Conservation (phyloP, 805 yeast genomes). For the Lachancea fermentati region DNA sequence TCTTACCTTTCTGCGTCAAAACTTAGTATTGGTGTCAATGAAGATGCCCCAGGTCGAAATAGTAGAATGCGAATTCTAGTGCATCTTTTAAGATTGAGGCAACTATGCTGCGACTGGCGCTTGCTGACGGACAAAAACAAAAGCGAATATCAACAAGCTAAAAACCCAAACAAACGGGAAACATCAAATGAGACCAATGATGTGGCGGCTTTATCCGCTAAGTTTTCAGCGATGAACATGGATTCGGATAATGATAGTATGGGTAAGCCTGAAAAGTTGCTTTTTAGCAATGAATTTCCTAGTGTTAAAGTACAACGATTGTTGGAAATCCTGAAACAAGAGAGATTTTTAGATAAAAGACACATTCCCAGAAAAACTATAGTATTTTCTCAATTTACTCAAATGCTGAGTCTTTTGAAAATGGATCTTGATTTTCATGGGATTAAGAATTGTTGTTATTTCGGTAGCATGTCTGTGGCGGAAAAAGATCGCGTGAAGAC, state of each 20-base stretch:
- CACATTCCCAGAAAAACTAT: conserved; percentile 62
- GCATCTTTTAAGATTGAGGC: conserved; percentile 77
- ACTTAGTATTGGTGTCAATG: too few species aligned
- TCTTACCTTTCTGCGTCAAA: too few species aligned
- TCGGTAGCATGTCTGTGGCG: conserved; percentile 64
- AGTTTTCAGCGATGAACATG: conserved; percentile 13
- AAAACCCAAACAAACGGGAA: too few species aligned
- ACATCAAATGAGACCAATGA: too few species aligned
- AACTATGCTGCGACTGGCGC: conserved; percentile 79
- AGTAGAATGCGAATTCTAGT: too few species aligned
- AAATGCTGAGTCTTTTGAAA: conserved; percentile 71
- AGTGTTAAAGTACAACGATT: conserved; percentile 24
- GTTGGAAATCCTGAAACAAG: conserved; percentile 60
- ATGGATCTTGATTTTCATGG: conserved; percentile 46
- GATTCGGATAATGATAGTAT: conserved; percentile 2
- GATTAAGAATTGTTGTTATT: conserved; percentile 57
- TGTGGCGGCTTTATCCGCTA: too few species aligned
- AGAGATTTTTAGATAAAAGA: conserved; percentile 58
- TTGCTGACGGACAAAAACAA: conserved; percentile 49
- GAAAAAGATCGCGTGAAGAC: conserved; percentile 25
- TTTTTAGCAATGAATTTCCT: conserved; percentile 24
- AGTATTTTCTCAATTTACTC: conserved; percentile 86
- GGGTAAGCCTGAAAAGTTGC: conserved; percentile 35
- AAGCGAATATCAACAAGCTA: too few species aligned
- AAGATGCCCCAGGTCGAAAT: too few species aligned